A percentile compares a stretch with the other conserved stretches of the same genome.
Conservation (phyloP, 2,329 filamentous ascomycete species). For the Thermothelomyces thermophilus region DNA sequence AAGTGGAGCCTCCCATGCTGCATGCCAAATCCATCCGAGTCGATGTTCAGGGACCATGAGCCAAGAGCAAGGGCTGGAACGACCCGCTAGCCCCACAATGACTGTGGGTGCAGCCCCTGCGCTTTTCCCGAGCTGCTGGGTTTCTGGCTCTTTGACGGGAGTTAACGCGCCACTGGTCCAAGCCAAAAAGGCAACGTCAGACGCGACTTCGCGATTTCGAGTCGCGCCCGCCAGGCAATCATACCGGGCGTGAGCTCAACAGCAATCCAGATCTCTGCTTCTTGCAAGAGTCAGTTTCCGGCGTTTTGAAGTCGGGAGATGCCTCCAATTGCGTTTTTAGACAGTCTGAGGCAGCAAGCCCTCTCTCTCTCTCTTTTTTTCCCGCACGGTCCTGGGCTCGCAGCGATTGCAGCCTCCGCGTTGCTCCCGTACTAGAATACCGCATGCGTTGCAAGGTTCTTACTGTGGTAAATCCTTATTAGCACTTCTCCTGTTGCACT, state of each 20-base stretch:
- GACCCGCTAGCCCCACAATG: slow-evolving; percentile 12
- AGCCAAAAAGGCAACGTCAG: slow-evolving; percentile 8
- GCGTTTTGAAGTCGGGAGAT: too few relatives aligned
- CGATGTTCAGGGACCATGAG: slow-evolving; percentile 2
- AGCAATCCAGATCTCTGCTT: too few relatives aligned
- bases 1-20: slow-evolving; percentile 1
- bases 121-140: slow-evolving; percentile 18
- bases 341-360: too few relatives aligned
- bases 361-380: too few relatives aligned
- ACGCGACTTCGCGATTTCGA: slow-evolving; percentile 5
- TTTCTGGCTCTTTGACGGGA: background rate
- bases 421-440: background rate
- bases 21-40: slow-evolving; percentile 1
- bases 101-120: slow-evolving; percentile 9
- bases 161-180: background rate
- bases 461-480: background rate
- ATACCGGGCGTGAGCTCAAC: too few relatives aligned
- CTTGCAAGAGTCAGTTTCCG: too few relatives aligned
- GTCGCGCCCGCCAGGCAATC: background rate
- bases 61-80: slow-evolving; percentile 18
- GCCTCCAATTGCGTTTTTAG: too few relatives aligned
- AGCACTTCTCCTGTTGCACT: too few relatives aligned
- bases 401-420: too few relatives aligned
- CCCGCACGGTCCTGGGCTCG: too few relatives aligned
- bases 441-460: background rate